Evolutionary conservation across 495 filamentous ascomycete genomes (phyloP).

Genomic region (Aspergillus ostianus): DNA sequence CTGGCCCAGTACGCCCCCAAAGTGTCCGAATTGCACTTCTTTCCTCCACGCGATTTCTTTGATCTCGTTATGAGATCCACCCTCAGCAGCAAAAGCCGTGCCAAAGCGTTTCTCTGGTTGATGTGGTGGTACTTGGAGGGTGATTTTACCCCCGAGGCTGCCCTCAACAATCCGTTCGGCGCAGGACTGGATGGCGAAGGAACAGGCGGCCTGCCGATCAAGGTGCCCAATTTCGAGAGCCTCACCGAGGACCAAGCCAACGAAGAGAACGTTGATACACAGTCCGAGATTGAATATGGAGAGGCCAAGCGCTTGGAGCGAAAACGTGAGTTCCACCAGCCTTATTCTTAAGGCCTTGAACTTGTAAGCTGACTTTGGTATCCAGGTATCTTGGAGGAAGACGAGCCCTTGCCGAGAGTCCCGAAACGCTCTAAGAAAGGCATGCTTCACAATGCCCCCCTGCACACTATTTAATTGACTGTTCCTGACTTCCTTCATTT

Average conservation of each 20-base stretch:
- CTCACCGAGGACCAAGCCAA: constrained; percentile 75
- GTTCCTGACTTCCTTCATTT: not conserved
- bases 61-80: constrained; percentile 90
- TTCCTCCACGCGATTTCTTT: constrained; percentile 83
- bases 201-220: constrained; percentile 67
- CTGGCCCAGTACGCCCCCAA: constrained; percentile 88
- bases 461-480: not conserved
- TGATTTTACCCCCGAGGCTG: constrained; percentile 80
- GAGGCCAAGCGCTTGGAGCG: constrained; percentile 79
- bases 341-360: not conserved
- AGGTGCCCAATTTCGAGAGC: constrained; percentile 76
- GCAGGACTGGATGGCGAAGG: constrained; percentile 61
- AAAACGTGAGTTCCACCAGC: constrained; percentile 52
- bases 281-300: constrained; percentile 82
- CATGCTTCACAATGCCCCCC: constrained; percentile 29
- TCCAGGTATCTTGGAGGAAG: constrained; percentile 58
- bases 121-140: constrained; percentile 99
- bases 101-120: constrained; percentile 90
- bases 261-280: constrained; percentile 85
- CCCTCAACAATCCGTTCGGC: constrained; percentile 86
- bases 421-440: constrained; percentile 58
- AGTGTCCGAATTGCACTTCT: constrained; percentile 91
- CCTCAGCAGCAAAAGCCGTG: constrained; percentile 78
- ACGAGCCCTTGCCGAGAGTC: constrained; percentile 57
- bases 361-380: constrained; percentile 9